phyloP scores from a whole-genome alignment of 208 protist species.

The Phytomonas francai region DNA sequence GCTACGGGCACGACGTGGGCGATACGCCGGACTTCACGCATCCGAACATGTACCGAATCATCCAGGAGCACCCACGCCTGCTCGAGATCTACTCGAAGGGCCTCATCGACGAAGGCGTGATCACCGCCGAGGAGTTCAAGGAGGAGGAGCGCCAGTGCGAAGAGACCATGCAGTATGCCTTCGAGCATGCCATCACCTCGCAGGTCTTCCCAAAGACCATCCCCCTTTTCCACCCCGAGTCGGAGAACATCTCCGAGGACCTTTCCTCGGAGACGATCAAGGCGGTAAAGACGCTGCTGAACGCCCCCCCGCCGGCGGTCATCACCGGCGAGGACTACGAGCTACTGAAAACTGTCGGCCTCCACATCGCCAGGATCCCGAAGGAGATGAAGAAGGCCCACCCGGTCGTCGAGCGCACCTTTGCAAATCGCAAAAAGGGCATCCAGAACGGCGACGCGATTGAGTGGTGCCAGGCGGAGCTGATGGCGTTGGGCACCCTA shows the following conservation, averaged over 20 bases:
- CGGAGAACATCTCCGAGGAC: conserved; percentile 56
- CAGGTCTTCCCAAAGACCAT: conserved; percentile 83
- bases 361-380: conserved; percentile 84
- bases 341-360: conserved; percentile 52
- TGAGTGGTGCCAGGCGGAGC: conserved; percentile 95
- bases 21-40: conserved; percentile 97
- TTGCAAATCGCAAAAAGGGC: conserved; percentile 75
- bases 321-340: conserved; percentile 71
- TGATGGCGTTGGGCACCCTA: conserved; percentile 92
- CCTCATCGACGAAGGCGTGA: conserved; percentile 71
- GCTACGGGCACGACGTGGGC: conserved; percentile 96
- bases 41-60: conserved; percentile 92
- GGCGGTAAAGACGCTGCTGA: conserved; percentile 19
- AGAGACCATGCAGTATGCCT: conserved; percentile 64
- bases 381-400: conserved; percentile 79
- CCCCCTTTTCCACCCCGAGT: conserved; percentile 63
- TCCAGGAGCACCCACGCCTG: conserved; percentile 80
- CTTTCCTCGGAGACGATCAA: conserved; percentile 31
- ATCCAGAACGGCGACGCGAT: conserved; percentile 80
- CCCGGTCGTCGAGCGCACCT: conserved; percentile 86
- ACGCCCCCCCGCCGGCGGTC: conserved; percentile 25
- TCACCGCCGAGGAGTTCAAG: conserved; percentile 55
- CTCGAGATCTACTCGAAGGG: conserved; percentile 88
- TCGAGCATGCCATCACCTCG: conserved; percentile 61
- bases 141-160: conserved; percentile 71